A percentile compares a stretch with the other conserved stretches of the same genome.
These are phyloP conservation scores for Orbilia blumenaviensis DNA, from an alignment of 2,329 filamentous ascomycete genomes.

Conservation along the genomic window DNA sequence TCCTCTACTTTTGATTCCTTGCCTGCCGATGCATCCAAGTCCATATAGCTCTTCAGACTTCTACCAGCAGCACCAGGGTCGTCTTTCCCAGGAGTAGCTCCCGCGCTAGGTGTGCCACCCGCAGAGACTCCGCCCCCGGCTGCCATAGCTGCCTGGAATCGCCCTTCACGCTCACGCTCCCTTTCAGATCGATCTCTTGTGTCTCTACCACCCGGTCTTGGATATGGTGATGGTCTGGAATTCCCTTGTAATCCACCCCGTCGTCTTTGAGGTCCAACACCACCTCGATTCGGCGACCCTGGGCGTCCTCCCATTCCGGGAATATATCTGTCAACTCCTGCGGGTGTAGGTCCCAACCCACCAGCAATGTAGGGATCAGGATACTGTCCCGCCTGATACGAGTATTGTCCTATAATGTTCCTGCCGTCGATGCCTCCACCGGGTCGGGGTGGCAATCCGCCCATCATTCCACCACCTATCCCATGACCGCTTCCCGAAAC, in stretches of 20 bases:
- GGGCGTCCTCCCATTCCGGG: conserved; percentile 54
- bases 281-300: conserved; percentile 50
- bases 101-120: conserved; percentile 77
- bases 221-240: conserved; percentile 48
- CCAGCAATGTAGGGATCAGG: conserved; percentile 55
- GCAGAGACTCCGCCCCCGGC: conserved; percentile 68
- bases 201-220: conserved; percentile 40
- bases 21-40: conserved; percentile 84
- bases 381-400: conserved; percentile 53
- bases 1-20: conserved; percentile 74
- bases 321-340: conserved; percentile 56
- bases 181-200: conserved; percentile 50
- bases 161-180: conserved; percentile 64
- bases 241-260: conserved; percentile 46
- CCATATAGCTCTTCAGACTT: conserved; percentile 95
- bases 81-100: conserved; percentile 79
- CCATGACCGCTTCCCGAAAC: conserved; percentile 67
- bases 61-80: conserved; percentile 87
- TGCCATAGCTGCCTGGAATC: conserved; percentile 64
- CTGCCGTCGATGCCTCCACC: conserved; percentile 37
- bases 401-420: conserved; percentile 48
- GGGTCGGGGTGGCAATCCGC: conserved; percentile 34
- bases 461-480: conserved; percentile 53
- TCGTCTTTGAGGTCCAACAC: conserved; percentile 49
- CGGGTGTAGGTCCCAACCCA: conserved; percentile 56